Base-by-base conservation (phyloP, 164 flowering plant species). In the Echeveria elegans region DNA sequence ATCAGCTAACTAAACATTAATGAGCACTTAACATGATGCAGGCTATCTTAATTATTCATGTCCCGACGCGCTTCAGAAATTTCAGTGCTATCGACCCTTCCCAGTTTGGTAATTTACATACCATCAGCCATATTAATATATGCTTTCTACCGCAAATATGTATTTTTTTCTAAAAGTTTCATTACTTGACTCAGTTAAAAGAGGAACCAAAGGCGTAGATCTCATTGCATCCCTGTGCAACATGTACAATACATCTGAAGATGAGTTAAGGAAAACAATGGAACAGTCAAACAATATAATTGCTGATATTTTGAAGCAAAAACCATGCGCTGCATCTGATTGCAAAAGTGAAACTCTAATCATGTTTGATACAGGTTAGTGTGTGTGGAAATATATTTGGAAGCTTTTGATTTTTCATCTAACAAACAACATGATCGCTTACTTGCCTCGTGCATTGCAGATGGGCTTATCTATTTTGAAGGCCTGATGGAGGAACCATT, bases 11-110 rank as follows among this genome's bases (percentile, higher is more conserved):
- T 63, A 5, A 61, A 30, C 37, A 34, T 34, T 34, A 34, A 34
- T 34, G 43, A 32, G 28, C 43, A 34, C 6, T 34, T 32, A n/a
- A 6, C 12, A 32, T 32, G 41, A 77, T 34, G 53, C 92, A 95
- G 99, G 99, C 90, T 53, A 75, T 95, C 68, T 75, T 91, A 79
- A 84, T 95, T 64, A 79, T 95, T 65, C 99, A 95, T 67, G 81
- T 95, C 56, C 99, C 99, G 61, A 68, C 73, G 30, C 85, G 76
- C 72, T 81, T 79, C 74, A 86, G 99, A 72, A 88, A 86, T 15
- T 88, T 87, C 74, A 79, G 71, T 47, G 70, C 86, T 47, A 45
- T 66, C 63, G 90, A 85, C 73, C 72, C 79, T 26, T 71, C 76
- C 24, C 78, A 79, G 50, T 83, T 95, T 76, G 97, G 97, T 89